These are phyloP conservation scores for Shiraia sp. DNA, from an alignment of 2,329 filamentous ascomycete species.

Conservation along the genomic window DNA sequence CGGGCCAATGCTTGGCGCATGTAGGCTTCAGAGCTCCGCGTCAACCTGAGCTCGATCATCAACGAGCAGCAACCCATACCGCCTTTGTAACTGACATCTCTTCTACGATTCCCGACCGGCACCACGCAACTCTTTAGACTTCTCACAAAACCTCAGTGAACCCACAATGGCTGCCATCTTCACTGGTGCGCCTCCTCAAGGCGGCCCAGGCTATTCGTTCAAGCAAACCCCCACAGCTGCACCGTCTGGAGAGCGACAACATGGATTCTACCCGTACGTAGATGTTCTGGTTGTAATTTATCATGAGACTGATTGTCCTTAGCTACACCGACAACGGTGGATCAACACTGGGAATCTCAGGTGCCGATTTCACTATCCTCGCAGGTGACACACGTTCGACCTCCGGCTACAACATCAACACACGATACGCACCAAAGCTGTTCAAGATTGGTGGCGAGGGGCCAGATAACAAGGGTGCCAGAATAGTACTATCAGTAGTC, in stretches of 20 bases:
- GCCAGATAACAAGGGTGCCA: slow-evolving; percentile 80
- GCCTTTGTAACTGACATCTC: slow-evolving; percentile 16
- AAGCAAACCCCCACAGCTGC: slow-evolving; percentile 53
- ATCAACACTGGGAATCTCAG: slow-evolving; percentile 91
- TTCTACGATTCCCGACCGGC: slow-evolving; percentile 7
- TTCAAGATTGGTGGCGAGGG: slow-evolving; percentile 96
- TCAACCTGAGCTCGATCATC: slow-evolving; percentile 31
- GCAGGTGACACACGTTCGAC: slow-evolving; percentile 96
- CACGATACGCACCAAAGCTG: slow-evolving; percentile 90
- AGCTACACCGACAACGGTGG: slow-evolving; percentile 98
- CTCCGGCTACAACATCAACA: slow-evolving; percentile 97
- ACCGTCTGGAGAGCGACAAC: slow-evolving; percentile 62
- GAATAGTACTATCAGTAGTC: slow-evolving; percentile 88
- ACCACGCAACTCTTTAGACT: neutral
- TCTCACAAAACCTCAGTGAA: slow-evolving; percentile 3
- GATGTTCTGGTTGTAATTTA: slow-evolving; percentile 1
- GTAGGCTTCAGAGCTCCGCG: slow-evolving; percentile 22
- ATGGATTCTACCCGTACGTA: slow-evolving; percentile 89
- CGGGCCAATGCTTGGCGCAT: slow-evolving; percentile 5
- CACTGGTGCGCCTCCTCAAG: slow-evolving; percentile 54
- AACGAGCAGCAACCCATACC: slow-evolving; percentile 21
- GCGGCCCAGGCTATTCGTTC: slow-evolving; percentile 65
- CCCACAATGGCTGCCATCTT: slow-evolving; percentile 60
- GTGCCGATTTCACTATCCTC: slow-evolving; percentile 92
- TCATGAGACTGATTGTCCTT: slow-evolving; percentile 24